Evolutionary conservation across 257 asterid species (phyloP).

Genomic region (Fraxinus quadrangulata): DNA sequence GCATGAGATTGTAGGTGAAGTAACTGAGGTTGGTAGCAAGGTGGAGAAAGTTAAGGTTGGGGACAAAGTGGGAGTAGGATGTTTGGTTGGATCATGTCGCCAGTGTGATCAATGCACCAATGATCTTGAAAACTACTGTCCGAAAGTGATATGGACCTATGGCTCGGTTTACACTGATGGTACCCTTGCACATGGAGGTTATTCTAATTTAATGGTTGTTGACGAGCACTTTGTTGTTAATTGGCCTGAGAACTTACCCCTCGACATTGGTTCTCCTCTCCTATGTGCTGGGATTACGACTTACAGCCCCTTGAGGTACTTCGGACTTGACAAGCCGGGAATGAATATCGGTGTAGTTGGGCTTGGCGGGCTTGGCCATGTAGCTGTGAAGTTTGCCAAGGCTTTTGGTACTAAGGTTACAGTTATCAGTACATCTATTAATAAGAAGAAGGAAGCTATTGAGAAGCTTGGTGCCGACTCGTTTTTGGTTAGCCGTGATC

Average conservation of each 20-base stretch:
- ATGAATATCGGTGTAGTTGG: conserved; percentile 50
- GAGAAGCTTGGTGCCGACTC: conserved; percentile 47
- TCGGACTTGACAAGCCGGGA: conserved; percentile 60
- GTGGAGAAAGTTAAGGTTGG: conserved; percentile 57
- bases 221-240: conserved; percentile 52
- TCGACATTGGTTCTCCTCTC: conserved; percentile 53
- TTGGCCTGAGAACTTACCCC: conserved; percentile 58
- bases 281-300: conserved; percentile 67
- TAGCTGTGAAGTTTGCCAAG: conserved; percentile 58
- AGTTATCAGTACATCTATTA: conserved; percentile 46
- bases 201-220: conserved; percentile 51
- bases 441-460: conserved; percentile 54
- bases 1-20: conserved; percentile 68
- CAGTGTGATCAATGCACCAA: conserved; percentile 43
- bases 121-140: conserved; percentile 59
- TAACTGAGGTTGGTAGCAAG: conserved; percentile 58
- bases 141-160: conserved; percentile 39
- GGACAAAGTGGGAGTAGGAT: conserved; percentile 66
- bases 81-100: conserved; percentile 65
- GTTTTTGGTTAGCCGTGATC: conserved; percentile 50
- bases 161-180: conserved; percentile 33
- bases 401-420: conserved; percentile 61
- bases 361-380: conserved; percentile 61
- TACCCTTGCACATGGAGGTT: conserved; percentile 58
- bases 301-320: conserved; percentile 52